Evolutionary conservation across 1,139 yeast genomes (phyloP), one percentile per base, ranked within the genome.

Genomic region (Pneumocystis carinii): DNA sequence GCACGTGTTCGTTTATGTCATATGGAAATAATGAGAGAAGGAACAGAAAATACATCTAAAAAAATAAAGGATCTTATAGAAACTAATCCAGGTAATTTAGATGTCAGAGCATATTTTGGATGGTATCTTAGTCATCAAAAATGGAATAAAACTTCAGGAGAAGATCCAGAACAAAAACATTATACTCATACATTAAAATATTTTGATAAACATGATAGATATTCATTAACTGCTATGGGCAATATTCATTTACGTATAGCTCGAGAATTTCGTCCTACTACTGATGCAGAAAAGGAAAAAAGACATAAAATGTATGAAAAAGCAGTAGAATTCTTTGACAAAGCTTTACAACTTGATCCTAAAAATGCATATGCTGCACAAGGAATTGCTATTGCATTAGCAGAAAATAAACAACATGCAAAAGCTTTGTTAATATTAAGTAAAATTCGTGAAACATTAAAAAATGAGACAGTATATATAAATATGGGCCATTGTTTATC

Each of bases 311-410:
- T 90, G 65, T 90, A 86, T 71, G 78, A 85, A 61, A 83, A 95
- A 74, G 96, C 97, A 17, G 87, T 90, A 29, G 97, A 92, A 73
- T 77, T 90, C 64, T 92, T 85, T 73, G 87, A 90, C 69, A 92
- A 92, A 74, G 97, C 90, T 1, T 77, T 94, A 65, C 85, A 87
- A 62, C 77, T 90, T 48, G 98, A 92, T 75, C 82, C 92, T 5
- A 79, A 81, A 68, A 89, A 92, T 72, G 95, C 92, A 0, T 92
- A 86, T 75, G 99, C 97, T 1, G 98, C 98, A 0, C 98, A 92
- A 74, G 99, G 99, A 62, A 80, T 94, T 67, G 98, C 97, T 1
- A 90, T 92, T 63, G 83, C 90, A 12, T 87, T 89, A 73, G 95
- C 95, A 29, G 97, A 90, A 70, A 86, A 86, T 71, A 87, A 87